Evolutionary conservation across 169 alveolate species (phyloP), one percentile per base, ranked within the genome.

Genomic region (Cystoisospora suis): DNA sequence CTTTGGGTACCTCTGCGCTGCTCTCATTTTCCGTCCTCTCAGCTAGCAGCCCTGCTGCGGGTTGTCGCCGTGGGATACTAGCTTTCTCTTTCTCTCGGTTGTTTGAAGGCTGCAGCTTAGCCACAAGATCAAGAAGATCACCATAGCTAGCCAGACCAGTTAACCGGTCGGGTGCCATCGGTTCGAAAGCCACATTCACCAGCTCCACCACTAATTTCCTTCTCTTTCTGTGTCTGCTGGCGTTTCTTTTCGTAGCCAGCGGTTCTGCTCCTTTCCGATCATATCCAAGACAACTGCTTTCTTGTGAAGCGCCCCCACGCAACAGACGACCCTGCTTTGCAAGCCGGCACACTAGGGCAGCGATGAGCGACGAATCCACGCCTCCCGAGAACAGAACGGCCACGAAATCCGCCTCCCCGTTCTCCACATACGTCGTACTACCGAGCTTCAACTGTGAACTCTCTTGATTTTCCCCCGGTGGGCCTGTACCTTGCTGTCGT

Each of bases 341-440:
- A 27, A 72, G 83, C 38, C 92, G 92, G 53, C 56, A 59, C 27
- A 88, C 77, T 49, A 90, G 47, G 23, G 90, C 93, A 15, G 90
- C 93, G 45, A 90, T 44, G 44, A 90, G 23, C 45, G 93, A 75
- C 42, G 93, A 90, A 81, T 90, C 93, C 0, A 90, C 87, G 69
- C 93, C 93, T n/a, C 93, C 93, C 38, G 90, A 81, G 53, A 81
- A 90, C 58, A 90, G 85, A 12, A 90, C 45, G 40, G 86, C 93
- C 42, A 90, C 85, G 36, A 42, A 47, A 42, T 42, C 89, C 3
- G 6, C 36, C 46, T 56, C 79, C 42, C 53, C 32, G 32, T 15
- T 59, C 75, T 59, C 20, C 40, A 4, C 32, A 3, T 17, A 36
- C 75, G 40, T 17, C 6, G 75, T 59, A 29, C 34, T 9, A 29